Percentiles rank a stretch among this genome's conserved stretches.
phyloP scores from a whole-genome alignment of 495 filamentous ascomycete genomes.

The Aspergillus diversus region DNA sequence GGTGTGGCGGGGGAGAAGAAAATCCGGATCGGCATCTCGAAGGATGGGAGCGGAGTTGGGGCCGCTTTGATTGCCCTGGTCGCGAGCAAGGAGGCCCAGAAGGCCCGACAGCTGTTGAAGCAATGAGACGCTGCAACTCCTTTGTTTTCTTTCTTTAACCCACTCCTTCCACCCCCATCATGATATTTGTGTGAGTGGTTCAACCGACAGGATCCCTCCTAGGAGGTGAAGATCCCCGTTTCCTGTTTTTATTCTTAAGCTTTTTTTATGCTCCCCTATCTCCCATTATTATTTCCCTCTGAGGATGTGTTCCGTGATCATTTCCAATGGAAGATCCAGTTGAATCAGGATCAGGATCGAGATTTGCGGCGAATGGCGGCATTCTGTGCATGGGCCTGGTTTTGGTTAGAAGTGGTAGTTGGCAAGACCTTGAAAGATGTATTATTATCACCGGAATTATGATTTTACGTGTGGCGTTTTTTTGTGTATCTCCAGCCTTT shows the following conservation, averaged over 20 bases:
- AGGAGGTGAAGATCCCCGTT: not conserved
- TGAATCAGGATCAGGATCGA: slow-evolving; percentile 1
- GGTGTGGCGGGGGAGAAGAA: slow-evolving; percentile 73
- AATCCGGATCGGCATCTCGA: slow-evolving; percentile 88
- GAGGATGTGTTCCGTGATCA: not conserved
- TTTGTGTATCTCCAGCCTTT: not conserved
- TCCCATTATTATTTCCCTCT: not conserved
- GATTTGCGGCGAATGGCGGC: not conserved
- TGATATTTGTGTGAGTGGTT: not conserved
- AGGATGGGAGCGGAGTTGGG: slow-evolving; percentile 91
- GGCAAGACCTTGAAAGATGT: slow-evolving; percentile 12
- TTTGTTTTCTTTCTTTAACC: slow-evolving; percentile 8
- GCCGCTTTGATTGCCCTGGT: slow-evolving; percentile 89
- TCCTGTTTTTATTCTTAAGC: slow-evolving; percentile 3
- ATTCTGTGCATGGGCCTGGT: slow-evolving; percentile 14
- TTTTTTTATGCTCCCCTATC: not conserved
- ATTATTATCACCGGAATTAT: slow-evolving; percentile 15
- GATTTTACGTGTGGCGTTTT: slow-evolving; percentile 5
- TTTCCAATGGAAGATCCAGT: slow-evolving; percentile 1
- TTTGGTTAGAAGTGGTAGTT: slow-evolving; percentile 11
- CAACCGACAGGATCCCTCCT: not conserved
- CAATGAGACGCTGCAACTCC: slow-evolving; percentile 12
- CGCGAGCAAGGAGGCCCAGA: slow-evolving; percentile 42
- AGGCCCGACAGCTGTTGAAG: slow-evolving; percentile 4
- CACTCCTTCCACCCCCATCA: not conserved